Percentiles rank a stretch among this genome's conserved stretches.
Evolutionary conservation across 306 rosid species (phyloP).

Genomic region (Quillaja saponaria): DNA sequence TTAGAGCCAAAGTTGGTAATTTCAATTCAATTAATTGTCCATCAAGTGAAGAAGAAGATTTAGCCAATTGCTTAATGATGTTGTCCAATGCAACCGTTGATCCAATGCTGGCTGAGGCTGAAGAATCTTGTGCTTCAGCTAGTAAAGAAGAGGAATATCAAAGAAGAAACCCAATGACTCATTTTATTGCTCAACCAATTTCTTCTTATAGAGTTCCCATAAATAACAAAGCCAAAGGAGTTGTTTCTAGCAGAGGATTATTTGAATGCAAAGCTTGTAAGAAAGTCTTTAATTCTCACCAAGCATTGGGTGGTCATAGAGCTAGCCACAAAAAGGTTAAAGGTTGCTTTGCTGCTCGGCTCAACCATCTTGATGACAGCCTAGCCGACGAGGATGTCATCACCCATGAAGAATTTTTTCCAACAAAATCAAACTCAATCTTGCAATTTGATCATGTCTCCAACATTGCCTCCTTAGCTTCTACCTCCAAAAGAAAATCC

Average conservation of each 20-base stretch:
- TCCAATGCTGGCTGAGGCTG: conserved; percentile 50
- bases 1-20: conserved; percentile 62
- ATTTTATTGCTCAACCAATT: conserved; percentile 53
- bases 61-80: conserved; percentile 91
- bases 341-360: conserved; percentile 86
- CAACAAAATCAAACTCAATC: conserved; percentile 51
- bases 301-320: conserved; percentile 94
- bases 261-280: conserved; percentile 96
- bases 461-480: conserved; percentile 32
- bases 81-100: conserved; percentile 70
- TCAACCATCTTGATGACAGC: conserved; percentile 52
- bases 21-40: conserved; percentile 51
- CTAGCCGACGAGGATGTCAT: conserved; percentile 56
- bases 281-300: conserved; percentile 91
- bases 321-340: conserved; percentile 97
- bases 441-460: conserved; percentile 48
- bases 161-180: conserved; percentile 45
- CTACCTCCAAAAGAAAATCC: conserved; percentile 62
- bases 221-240: conserved; percentile 54
- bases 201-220: conserved; percentile 44
- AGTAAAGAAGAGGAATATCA: conserved; percentile 57
- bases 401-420: conserved; percentile 58
- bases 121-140: conserved; percentile 84
- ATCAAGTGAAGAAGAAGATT: conserved; percentile 84
- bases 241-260: conserved; percentile 41